A percentile compares a stretch with the other conserved stretches of the same genome.
Evolutionary conservation across 495 filamentous ascomycete species (phyloP).

Genomic region (Penicillium chermesinum): DNA sequence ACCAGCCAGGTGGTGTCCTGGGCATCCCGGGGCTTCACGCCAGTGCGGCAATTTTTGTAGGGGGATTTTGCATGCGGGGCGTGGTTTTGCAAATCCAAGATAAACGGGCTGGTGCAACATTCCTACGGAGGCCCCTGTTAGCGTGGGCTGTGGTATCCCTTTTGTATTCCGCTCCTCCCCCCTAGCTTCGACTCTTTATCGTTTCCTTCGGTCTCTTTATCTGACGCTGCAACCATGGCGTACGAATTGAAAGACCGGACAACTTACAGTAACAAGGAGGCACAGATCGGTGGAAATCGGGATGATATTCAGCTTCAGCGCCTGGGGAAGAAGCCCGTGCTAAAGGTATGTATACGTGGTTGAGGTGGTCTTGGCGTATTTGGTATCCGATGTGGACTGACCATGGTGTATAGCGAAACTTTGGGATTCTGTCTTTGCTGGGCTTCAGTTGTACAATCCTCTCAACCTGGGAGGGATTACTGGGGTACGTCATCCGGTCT

Average conservation of each 20-base stretch:
- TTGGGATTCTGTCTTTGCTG: constrained; percentile 2
- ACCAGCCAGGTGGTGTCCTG: too few species aligned
- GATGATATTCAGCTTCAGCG: constrained; percentile 32
- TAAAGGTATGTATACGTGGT: constrained; percentile 26
- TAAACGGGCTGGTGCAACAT: background rate
- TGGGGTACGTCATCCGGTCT: background rate
- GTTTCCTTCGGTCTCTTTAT: background rate
- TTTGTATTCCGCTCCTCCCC: background rate
- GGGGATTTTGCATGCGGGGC: too few species aligned
- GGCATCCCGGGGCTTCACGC: too few species aligned
- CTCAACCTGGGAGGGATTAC: constrained; percentile 1
- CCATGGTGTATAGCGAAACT: constrained; percentile 23
- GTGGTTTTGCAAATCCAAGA: too few species aligned
- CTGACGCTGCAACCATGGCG: constrained; percentile 5
- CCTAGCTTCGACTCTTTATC: constrained; percentile 2
- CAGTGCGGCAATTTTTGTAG: too few species aligned
- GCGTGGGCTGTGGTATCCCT: background rate
- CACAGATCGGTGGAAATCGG: constrained; percentile 11
- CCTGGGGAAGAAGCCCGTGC: constrained; percentile 39
- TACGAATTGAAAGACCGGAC: constrained; percentile 19
- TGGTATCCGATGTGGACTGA: too few species aligned
- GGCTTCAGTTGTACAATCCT: constrained; percentile 2
- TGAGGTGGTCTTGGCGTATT: too few species aligned
- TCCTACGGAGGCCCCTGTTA: background rate
- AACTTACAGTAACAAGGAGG: background rate